Evolutionary conservation across 345 rosid species (phyloP).

Genomic region (Combretum micranthum): DNA sequence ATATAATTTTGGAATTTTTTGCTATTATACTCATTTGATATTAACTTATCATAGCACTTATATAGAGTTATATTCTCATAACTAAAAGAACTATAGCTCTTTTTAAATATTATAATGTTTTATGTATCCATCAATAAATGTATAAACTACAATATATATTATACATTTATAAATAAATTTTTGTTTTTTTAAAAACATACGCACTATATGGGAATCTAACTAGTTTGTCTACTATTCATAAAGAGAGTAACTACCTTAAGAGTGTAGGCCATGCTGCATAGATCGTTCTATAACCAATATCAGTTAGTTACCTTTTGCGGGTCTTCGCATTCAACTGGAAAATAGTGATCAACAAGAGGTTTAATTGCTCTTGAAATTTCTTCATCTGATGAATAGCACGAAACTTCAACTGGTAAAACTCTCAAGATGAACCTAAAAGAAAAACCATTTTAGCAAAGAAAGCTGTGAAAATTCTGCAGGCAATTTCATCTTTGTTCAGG

Average conservation of each 20-base stretch:
- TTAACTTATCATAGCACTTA: no score
- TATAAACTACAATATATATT: no score
- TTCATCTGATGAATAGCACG: constrained; percentile 96
- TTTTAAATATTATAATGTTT: no score
- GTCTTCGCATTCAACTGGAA: constrained; percentile 59
- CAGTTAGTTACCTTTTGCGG: constrained; percentile 51
- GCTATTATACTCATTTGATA: no score
- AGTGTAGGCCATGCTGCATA: not conserved
- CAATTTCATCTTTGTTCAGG: not conserved
- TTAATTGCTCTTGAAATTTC: constrained; percentile 77
- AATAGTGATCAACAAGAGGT: constrained; percentile 63
- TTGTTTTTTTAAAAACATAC: no score
- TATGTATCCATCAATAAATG: no score
- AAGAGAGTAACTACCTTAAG: not conserved
- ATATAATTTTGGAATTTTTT: no score
- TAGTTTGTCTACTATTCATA: not conserved
- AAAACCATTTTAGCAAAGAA: not conserved
- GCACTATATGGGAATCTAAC: no score
- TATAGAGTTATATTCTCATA: no score
- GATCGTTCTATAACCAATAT: no score
- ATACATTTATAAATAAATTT: no score
- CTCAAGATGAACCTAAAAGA: constrained; percentile 71
- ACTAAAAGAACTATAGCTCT: no score
- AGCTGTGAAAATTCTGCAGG: constrained; percentile 2
- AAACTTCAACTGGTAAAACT: constrained; percentile 74